Percentiles rank a stretch among this genome's conserved stretches.
Evolutionary conservation across 805 yeast species (phyloP).

Genomic region (Cyberlindnera amylophila): DNA sequence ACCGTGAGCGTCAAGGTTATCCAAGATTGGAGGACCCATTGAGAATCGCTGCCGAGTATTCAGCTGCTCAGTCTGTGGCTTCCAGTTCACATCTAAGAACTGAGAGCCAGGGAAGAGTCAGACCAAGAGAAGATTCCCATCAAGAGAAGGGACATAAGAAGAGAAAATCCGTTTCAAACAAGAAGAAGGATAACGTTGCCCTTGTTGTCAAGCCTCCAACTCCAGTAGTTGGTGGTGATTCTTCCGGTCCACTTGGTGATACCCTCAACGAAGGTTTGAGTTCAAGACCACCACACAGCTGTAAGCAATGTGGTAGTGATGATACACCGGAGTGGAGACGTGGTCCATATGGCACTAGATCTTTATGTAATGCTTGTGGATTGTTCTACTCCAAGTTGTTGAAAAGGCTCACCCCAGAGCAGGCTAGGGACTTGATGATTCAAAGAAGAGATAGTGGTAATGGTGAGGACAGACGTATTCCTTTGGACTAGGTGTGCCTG

Average conservation of each 20-base stretch:
- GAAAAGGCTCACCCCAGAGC: slow-evolving; percentile 42
- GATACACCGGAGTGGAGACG: slow-evolving; percentile 92
- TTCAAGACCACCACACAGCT: slow-evolving; percentile 26
- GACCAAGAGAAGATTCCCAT: background rate
- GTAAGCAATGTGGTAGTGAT: slow-evolving; percentile 68
- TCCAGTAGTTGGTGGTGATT: slow-evolving; percentile 4
- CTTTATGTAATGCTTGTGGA: slow-evolving; percentile 92
- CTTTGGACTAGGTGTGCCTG: slow-evolving; percentile 6
- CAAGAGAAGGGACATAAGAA: slow-evolving; percentile 4
- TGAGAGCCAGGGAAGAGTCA: background rate
- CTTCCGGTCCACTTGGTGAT: slow-evolving; percentile 1
- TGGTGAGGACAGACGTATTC: slow-evolving; percentile 29
- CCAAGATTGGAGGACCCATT: background rate
- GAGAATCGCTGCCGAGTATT: background rate
- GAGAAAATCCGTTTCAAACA: slow-evolving; percentile 2
- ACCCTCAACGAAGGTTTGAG: slow-evolving; percentile 21
- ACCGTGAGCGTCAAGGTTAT: slow-evolving; percentile 1
- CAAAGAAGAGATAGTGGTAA: slow-evolving; percentile 23
- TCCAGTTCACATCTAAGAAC: background rate
- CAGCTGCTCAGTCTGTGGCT: background rate
- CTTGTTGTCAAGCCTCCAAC: slow-evolving; percentile 22
- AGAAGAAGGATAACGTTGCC: slow-evolving; percentile 10
- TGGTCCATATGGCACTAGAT: slow-evolving; percentile 80
- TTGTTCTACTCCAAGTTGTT: slow-evolving; percentile 62
- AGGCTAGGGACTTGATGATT: slow-evolving; percentile 24